These are phyloP conservation scores for Neospermospora avenae DNA, from an alignment of 2,329 filamentous ascomycete genomes.

Conservation along the genomic window DNA sequence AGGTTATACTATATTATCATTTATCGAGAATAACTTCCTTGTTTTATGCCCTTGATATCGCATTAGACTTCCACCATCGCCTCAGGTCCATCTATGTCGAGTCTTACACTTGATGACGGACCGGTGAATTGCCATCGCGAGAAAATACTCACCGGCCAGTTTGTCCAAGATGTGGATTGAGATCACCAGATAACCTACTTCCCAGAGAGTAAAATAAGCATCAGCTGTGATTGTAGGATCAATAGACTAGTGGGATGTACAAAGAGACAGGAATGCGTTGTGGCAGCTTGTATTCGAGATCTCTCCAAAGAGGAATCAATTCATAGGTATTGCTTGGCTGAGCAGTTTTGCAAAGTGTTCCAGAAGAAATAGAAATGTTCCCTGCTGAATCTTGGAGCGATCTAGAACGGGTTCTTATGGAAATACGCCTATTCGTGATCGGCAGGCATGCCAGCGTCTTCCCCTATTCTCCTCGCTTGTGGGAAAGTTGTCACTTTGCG, in stretches of 20 bases:
- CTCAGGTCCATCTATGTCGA: constrained; percentile 8
- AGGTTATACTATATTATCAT: background rate
- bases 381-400: background rate
- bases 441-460: background rate
- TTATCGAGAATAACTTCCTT: background rate
- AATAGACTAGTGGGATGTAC: background rate
- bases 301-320: background rate
- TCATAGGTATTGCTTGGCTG: too few relatives aligned
- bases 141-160: too few relatives aligned
- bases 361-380: too few relatives aligned
- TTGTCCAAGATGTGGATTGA: too few relatives aligned
- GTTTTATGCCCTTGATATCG: constrained; percentile 1
- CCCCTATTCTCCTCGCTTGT: background rate
- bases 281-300: background rate
- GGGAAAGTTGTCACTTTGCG: background rate
- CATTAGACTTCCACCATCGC: background rate
- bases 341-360: too few relatives aligned
- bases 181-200: background rate
- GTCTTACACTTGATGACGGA: background rate
- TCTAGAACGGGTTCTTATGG: background rate
- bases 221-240: background rate
- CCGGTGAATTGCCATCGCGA: background rate
- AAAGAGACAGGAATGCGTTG: too few relatives aligned
- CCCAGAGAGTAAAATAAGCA: background rate
- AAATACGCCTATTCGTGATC: background rate